A percentile compares a stretch with the other conserved stretches of the same genome.
Evolutionary conservation across 306 rosid species (phyloP).

Genomic region (Trifolium pratense): DNA sequence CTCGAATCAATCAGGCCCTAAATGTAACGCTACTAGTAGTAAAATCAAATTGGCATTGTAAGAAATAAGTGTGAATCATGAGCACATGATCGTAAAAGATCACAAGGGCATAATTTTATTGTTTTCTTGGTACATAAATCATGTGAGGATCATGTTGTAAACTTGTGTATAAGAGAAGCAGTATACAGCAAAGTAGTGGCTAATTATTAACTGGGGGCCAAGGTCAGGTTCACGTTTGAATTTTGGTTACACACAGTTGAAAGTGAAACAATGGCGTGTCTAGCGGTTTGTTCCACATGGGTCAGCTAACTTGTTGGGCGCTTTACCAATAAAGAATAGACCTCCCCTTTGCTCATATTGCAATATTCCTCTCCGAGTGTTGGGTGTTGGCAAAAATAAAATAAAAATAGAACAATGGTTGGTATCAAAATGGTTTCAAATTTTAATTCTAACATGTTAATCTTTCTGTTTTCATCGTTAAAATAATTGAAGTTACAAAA

Average conservation of each 20-base stretch:
- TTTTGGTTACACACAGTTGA: neutral
- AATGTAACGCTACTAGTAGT: neutral
- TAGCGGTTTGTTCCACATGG: constrained; percentile 11
- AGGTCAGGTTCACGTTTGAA: neutral
- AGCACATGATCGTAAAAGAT: neutral
- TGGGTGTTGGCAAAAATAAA: neutral
- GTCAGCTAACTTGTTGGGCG: neutral
- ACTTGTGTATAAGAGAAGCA: neutral
- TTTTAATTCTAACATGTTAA: no score
- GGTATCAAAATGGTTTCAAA: no score
- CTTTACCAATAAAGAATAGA: neutral
- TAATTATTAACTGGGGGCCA: neutral
- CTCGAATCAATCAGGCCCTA: no score
- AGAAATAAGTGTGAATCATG: neutral
- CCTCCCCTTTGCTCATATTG: constrained; percentile 3
- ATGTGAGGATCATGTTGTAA: constrained; percentile 2
- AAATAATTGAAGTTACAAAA: no score
- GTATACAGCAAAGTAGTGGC: neutral
- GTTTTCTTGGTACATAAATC: neutral
- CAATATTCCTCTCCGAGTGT: neutral
- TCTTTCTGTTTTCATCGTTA: no score
- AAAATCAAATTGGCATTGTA: neutral
- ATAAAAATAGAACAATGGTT: neutral
- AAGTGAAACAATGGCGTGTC: neutral
- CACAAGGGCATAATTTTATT: neutral